Base-by-base conservation (phyloP, 768 basidiomycete genomes). In the Mycena kentingensis region DNA sequence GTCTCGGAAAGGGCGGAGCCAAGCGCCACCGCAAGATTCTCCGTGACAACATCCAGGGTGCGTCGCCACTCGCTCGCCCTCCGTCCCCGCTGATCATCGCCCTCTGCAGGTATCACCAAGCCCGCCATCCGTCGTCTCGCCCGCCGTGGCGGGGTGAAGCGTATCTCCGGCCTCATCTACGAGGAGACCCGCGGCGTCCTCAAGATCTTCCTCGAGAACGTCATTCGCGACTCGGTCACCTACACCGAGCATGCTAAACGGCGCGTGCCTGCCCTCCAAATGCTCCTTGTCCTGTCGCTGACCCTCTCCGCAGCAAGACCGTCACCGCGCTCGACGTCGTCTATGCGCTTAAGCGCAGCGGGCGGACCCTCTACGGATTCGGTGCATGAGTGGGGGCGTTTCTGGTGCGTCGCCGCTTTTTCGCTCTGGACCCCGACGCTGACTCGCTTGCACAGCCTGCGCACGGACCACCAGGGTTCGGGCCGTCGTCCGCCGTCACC, bases 1-100 rank as follows among this genome's bases (percentile, higher is more conserved):
- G 84, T 67, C 82, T 88, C 67, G 86, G 86, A 65, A 88, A 87
- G 80, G 83, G 85, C 61, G 85, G 85, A 65, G 81, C 82, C n/a
- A 83, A 84, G 74, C 79, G 85, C 69, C 85, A 86, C 70, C 80
- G 85, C 65, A 88, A 87, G 75, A 84, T 87, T 63, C 75, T 85
- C 58, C 82, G 84, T 66, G 78, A 80, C 50, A 80, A 80, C 72
- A 80, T 80, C 50, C 78, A 80, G 60, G 80, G 78, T 69, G 45
- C 11, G 41, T 42, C 19, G 22, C 25, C 41, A 6, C 6, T 19
- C 22, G 12, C 41, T 42, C 25, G 6, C 41, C 41, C 31, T 8
- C 31, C 26, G 10, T n/a, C 41, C 41, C 24, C 11, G 24, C 41
- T 27, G 12, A 42, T 24, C 21, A 21, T 27, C 25, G 25, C 26